Conservation (phyloP, 1,139 yeast species). For the Hyphopichia fennica region DNA sequence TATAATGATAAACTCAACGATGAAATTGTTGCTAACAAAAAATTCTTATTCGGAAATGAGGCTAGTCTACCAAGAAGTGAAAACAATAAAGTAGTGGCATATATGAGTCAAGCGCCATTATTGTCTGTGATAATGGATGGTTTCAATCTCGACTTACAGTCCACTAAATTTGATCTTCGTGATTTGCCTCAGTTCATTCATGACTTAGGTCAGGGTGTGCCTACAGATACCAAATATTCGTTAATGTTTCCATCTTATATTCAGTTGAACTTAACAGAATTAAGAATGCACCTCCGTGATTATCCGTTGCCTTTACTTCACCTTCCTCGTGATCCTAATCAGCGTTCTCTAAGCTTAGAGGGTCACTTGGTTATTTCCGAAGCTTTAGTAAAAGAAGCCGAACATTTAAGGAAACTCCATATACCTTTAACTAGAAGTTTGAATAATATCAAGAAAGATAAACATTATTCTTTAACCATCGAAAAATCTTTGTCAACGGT, state of each 20-base stretch:
- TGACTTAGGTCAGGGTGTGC: conserved; percentile 81
- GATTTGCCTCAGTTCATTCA: conserved; percentile 61
- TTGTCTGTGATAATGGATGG: conserved; percentile 57
- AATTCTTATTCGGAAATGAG: conserved; percentile 46
- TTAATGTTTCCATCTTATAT: conserved; percentile 64
- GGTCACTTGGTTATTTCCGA: conserved; percentile 55
- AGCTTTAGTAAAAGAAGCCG: conserved; percentile 33
- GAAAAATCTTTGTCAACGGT: conserved; percentile 79
- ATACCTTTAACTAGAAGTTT: conserved; percentile 54
- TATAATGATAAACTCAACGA: conserved; percentile 41
- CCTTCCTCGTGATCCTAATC: conserved; percentile 27
- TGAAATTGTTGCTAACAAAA: conserved; percentile 54
- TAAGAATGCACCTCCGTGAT: conserved; percentile 60
- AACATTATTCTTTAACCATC: conserved; percentile 56
- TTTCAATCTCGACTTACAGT: conserved; percentile 52
- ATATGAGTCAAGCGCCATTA: conserved; percentile 63
- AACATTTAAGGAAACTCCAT: conserved; percentile 57
- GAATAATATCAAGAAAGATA: conserved; percentile 38
- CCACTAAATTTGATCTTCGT: conserved; percentile 56
- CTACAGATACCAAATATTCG: conserved; percentile 66
- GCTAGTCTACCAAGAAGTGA: conserved; percentile 43
- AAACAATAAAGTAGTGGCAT: conserved; percentile 59
- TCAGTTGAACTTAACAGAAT: conserved; percentile 48
- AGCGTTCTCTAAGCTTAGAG: conserved; percentile 28
- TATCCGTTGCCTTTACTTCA: conserved; percentile 64